A percentile compares a stretch with the other conserved stretches of the same genome.
Evolutionary conservation across 495 filamentous ascomycete genomes (phyloP).

Genomic region (Penicillium roqueforti): DNA sequence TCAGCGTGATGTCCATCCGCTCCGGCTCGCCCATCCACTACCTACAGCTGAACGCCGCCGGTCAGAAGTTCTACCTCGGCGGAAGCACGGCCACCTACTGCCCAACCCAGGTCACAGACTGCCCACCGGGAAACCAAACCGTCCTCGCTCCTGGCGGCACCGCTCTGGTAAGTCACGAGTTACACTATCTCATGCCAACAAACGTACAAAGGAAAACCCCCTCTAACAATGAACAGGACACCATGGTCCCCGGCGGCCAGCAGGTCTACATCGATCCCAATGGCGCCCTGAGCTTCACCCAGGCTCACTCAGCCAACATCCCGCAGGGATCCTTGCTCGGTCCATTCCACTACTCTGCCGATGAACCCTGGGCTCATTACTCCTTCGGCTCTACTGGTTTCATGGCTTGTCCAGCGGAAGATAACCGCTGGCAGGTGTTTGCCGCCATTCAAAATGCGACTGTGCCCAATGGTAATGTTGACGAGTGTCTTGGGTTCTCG

Average conservation of each 20-base stretch:
- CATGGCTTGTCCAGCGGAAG: conserved; percentile 42
- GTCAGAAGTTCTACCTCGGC: conserved; percentile 41
- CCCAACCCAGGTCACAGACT: conserved; percentile 24
- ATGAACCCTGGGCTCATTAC: conserved; percentile 26
- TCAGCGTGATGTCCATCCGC: conserved; percentile 36
- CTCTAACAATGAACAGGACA: conserved; percentile 27
- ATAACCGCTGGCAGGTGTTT: conserved; percentile 44
- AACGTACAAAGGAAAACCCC: not conserved
- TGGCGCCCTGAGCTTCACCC: conserved; percentile 57
- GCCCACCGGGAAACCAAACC: conserved; percentile 44
- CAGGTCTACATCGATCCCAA: conserved; percentile 54
- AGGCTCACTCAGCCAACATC: conserved; percentile 54
- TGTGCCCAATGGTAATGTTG: conserved; percentile 35
- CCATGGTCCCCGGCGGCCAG: conserved; percentile 63
- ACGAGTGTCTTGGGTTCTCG: conserved; percentile 40
- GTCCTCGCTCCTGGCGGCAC: conserved; percentile 37
- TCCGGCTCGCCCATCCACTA: conserved; percentile 44
- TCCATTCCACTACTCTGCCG: conserved; percentile 38
- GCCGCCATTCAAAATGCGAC: conserved; percentile 36
- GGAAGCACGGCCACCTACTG: conserved; percentile 40
- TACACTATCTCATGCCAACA: not conserved
- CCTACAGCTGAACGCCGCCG: conserved; percentile 35
- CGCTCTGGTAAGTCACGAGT: conserved; percentile 26
- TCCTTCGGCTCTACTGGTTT: conserved; percentile 34
- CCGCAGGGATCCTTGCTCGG: conserved; percentile 49